Evolutionary conservation across 2,329 filamentous ascomycete genomes (phyloP), one percentile per base, ranked within the genome.

Genomic region (Cladosporium sp.): DNA sequence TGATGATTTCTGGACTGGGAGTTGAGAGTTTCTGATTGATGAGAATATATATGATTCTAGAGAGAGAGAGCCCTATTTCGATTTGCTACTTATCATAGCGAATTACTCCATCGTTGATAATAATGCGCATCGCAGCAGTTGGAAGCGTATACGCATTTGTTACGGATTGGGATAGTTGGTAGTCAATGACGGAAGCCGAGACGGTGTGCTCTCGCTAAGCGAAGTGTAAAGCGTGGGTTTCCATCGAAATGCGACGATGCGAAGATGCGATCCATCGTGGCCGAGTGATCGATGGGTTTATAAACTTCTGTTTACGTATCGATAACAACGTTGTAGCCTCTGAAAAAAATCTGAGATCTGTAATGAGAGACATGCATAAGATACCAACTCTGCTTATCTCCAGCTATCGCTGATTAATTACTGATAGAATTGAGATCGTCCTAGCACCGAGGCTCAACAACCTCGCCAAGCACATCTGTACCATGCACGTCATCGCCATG

Each of bases 141-240:
- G 41, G 41, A 47, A 47, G 41, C 24, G 58, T 47, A 44, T 28
- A 49, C 41, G n/a, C 58, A 28, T 18, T 21, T 44, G 26, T 28
- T 41, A 49, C 47, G 36, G 38, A 44, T 47, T 47, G 41, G 41
- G 41, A 47, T 47, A 47, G 38, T 30, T 30, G 32, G 32, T 36
- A 26, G 51, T 32, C 47, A 21, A 63, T 63, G 60, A 63, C 60
- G 60, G 36, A 63, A 63, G 60, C 60, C 60, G 30, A 63, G 60
- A 28, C 32, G 15, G 12, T 26, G 2, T 30, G 15, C 47, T 49
- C 60, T 55, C 60, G 60, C 60, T 63, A 64, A 38, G 58, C 52
- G 49, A 64, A 59, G 54, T 28, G 24, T 58, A 59, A 58, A 49
- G 8, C 55, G 18, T 24, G 10, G 49, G 24, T 26, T 54, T 26